These are phyloP conservation scores for Neofusicoccum sp. DNA, from an alignment of 2,329 filamentous ascomycete species.

Conservation along the genomic window DNA sequence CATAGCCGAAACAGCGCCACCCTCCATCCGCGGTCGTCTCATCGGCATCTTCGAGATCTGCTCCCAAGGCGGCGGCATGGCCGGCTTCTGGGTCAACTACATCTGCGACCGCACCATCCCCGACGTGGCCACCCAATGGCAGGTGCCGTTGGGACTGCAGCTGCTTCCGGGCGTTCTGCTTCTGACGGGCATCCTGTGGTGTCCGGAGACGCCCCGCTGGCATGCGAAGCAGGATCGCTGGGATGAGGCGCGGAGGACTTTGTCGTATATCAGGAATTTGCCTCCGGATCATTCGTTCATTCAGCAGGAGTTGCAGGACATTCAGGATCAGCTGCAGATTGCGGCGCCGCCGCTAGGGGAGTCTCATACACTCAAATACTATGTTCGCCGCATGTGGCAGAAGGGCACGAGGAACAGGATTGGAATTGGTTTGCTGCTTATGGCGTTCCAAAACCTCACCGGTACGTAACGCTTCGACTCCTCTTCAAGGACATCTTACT, in stretches of 20 bases:
- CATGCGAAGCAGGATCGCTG: constrained; percentile 65
- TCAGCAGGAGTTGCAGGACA: constrained; percentile 48
- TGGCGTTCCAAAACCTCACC: constrained; percentile 74
- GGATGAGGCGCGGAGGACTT: constrained; percentile 58
- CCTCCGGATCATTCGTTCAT: constrained; percentile 45
- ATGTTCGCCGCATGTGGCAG: constrained; percentile 48
- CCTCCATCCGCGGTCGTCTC: constrained; percentile 47
- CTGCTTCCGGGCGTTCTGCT: constrained; percentile 34
- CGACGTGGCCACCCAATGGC: constrained; percentile 52
- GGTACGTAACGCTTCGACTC: constrained; percentile 43
- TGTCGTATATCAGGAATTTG: constrained; percentile 58
- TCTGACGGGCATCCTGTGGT: constrained; percentile 33
- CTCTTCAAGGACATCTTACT: background rate
- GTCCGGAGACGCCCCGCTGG: constrained; percentile 61
- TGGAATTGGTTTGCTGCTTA: constrained; percentile 63
- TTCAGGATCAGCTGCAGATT: constrained; percentile 49
- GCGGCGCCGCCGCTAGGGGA: constrained; percentile 58
- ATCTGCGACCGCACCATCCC: constrained; percentile 42
- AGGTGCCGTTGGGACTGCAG: constrained; percentile 54
- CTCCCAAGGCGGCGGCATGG: constrained; percentile 45
- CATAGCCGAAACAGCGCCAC: constrained; percentile 50
- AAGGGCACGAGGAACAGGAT: constrained; percentile 61
- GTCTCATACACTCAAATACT: constrained; percentile 42
- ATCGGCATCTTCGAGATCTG: constrained; percentile 55
- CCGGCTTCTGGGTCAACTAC: constrained; percentile 59